These are phyloP conservation scores for Lentinula guzmanii DNA, from an alignment of 768 basidiomycete species.

Conservation along the genomic window DNA sequence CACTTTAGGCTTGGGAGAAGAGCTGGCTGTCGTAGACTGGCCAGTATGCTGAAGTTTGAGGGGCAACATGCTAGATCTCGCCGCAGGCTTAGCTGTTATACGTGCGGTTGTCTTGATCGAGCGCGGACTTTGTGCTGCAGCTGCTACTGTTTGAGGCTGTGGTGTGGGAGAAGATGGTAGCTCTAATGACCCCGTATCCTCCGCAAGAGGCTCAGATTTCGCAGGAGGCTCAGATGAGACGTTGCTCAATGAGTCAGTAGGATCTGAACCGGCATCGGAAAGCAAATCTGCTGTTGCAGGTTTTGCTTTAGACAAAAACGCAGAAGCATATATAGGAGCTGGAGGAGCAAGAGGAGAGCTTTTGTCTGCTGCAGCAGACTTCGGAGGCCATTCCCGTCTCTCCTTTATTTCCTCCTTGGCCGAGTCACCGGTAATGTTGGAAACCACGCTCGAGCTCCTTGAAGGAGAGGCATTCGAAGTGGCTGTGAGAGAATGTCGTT, in stretches of 20 bases:
- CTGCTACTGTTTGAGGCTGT: slow-evolving; percentile 5
- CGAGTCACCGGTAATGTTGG: slow-evolving; percentile 59
- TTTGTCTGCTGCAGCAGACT: slow-evolving; percentile 4
- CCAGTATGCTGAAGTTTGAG: slow-evolving; percentile 32
- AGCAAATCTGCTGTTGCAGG: slow-evolving; percentile 7
- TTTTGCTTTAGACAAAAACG: slow-evolving; percentile 4
- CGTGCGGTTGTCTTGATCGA: not conserved
- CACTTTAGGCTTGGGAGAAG: slow-evolving; percentile 14
- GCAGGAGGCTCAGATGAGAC: not conserved
- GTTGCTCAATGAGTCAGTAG: not conserved
- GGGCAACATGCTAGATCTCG: slow-evolving; percentile 9
- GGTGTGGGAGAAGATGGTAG: slow-evolving; percentile 8
- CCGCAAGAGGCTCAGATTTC: not conserved
- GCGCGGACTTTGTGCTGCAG: not conserved
- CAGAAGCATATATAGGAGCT: slow-evolving; percentile 5
- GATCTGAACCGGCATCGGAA: slow-evolving; percentile 15
- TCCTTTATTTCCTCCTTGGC: slow-evolving; percentile 63
- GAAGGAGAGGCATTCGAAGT: slow-evolving; percentile 25
- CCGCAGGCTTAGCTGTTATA: slow-evolving; percentile 2
- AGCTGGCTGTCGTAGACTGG: slow-evolving; percentile 28
- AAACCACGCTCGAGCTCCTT: slow-evolving; percentile 63
- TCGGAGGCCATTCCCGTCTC: slow-evolving; percentile 74
- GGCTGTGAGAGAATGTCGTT: slow-evolving; percentile 44
- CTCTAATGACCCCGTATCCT: not conserved
- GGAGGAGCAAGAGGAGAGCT: not conserved